Evolutionary conservation across 352 stramenopile genomes (phyloP), one percentile per base, ranked within the genome.

Genomic region (Phytophthora melonis): DNA sequence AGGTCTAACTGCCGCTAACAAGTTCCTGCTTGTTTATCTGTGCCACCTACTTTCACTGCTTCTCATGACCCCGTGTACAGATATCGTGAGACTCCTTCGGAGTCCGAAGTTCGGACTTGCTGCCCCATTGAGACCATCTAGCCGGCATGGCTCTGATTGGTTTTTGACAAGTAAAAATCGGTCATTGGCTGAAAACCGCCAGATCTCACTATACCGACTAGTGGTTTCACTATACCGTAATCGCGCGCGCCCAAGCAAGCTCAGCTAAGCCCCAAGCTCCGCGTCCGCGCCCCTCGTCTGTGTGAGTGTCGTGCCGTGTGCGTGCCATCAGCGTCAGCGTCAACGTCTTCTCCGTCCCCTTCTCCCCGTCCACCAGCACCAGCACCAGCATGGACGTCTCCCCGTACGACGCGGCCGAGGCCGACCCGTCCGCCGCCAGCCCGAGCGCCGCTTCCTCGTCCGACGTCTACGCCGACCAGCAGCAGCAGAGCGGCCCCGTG

Each of bases 401-500:
- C 23, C 45, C 36, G 8, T 75, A 75, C 54, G 55, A 70, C 18
- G 16, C 11, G 9, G 54, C 36, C 36, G 36, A 43, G 36, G 36
- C 23, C 14, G 59, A 59, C 34, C 50, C 19, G 4, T 66, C 63
- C 57, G 32, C 32, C 52, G 25, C 41, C 41, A 45, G 23, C 41
- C 13, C 49, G 5, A 30, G n/a, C 18, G 5, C n/a, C 27, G 21
- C 34, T 11, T 41, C 34, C 11, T 49, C 52, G 14, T 3, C 58
- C 19, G 66, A 78, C n/a, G 19, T 23, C 3, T 71, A 75, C 56
- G 25, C 32, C 19, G 59, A 41, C 34, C 23, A 25, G 23, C 34
- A 41, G 34, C 34, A 41, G 34, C 34, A 63, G 5, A 34, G 52
- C 47, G 86, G 86, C 2, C 84, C 88, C 27, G 81, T 95, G 39